Evolutionary conservation across 768 basidiomycete genomes (phyloP).

Genomic region (Tricholoma sp.): DNA sequence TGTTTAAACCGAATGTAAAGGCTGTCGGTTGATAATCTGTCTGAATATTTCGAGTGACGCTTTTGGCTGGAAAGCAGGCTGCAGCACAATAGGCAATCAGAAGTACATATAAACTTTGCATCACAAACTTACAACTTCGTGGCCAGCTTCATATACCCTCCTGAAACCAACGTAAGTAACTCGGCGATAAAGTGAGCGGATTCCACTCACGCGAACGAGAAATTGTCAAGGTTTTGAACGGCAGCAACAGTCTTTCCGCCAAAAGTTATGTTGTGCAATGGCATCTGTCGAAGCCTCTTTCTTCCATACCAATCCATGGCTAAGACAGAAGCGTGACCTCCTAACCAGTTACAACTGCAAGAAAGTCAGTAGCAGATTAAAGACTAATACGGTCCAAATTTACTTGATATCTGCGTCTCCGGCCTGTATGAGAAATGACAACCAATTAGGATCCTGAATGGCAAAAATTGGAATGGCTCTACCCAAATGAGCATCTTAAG

Average conservation of each 20-base stretch:
- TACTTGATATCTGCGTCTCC: constrained; percentile 47
- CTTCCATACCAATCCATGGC: constrained; percentile 46
- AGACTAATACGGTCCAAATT: constrained; percentile 1
- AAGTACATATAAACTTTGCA: neutral
- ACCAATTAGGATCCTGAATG: constrained; percentile 26
- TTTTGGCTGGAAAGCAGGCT: constrained; percentile 61
- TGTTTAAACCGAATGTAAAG: constrained; percentile 7
- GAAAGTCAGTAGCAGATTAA: neutral
- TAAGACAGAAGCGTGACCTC: constrained; percentile 34
- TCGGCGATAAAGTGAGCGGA: neutral
- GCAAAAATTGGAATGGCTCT: neutral
- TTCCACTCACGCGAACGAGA: constrained; percentile 56
- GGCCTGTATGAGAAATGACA: constrained; percentile 21
- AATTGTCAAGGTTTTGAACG: constrained; percentile 60
- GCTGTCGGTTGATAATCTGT: constrained; percentile 46
- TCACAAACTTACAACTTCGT: constrained; percentile 50
- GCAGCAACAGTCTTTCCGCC: constrained; percentile 47
- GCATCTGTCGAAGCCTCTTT: constrained; percentile 27
- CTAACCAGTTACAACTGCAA: constrained; percentile 39
- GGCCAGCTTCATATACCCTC: constrained; percentile 52
- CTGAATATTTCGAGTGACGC: constrained; percentile 54
- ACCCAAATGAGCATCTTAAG: constrained; percentile 47
- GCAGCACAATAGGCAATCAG: neutral
- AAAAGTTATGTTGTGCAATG: constrained; percentile 53
- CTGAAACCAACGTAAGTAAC: constrained; percentile 20